Base-by-base conservation (phyloP, 179 eudicot species). In the Actinidia chinensis region DNA sequence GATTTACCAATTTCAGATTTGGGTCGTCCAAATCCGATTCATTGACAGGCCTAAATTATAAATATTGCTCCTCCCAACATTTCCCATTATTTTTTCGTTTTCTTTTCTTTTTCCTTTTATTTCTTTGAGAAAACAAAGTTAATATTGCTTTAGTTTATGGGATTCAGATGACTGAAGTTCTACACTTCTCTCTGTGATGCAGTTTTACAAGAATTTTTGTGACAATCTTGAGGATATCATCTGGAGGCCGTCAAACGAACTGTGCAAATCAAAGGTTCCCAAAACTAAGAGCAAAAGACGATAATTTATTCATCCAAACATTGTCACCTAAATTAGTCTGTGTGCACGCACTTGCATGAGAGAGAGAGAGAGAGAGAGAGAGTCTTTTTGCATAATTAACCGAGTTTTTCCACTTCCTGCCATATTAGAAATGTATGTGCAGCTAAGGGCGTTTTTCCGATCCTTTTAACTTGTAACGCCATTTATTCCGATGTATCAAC, bases 221-320 rank as follows among this genome's bases (percentile, higher is more conserved):
- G 89, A 83, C 79, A 95, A 93, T 82, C 98, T 95, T 33, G 98
- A 93, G 44, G 98, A 95, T 64, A 91, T 95, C 77, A 91, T 95
- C 63, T 93, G 95, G 98, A 91, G 78, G 87, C 95, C 95, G n/a
- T 87, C 95, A 48, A 82, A 71, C 48, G 98, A 91, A 66, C 71
- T 76, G 56, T 80, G 83, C 80, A 85, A 83, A 79, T 83, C 97
- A 66, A 88, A 90, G 82, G 71, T 78, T 71, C 76, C 80, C 79
- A 93, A 85, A 85, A 83, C 75, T 22, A 93, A 86, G 87, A 90
- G 84, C 76, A 91, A 87, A 84, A 86, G 76, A 77, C 88, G 94
- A 33, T 90, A 70, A 78, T 59, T 48, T 67, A 48, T 23, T 52
- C 15, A 23, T 48, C 0, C 51, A 20, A 6, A 51, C 64, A 22